These are phyloP conservation scores for Boletus reticuloceps DNA, from an alignment of 768 basidiomycete genomes.

Conservation along the genomic window DNA sequence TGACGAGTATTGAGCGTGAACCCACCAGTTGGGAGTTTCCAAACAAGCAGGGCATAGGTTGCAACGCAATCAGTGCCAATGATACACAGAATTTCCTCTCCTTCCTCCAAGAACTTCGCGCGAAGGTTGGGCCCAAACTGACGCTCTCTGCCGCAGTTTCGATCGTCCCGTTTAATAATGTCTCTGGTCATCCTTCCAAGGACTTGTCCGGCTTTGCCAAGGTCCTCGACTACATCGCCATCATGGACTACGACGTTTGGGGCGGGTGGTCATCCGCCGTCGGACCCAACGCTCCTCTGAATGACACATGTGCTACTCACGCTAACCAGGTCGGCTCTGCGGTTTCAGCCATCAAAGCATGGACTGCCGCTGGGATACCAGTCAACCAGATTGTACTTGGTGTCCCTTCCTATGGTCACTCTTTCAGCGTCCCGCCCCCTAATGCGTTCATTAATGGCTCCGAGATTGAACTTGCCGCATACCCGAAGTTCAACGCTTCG, in stretches of 20 bases:
- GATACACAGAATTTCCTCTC: slow-evolving; percentile 78
- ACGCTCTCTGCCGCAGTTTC: slow-evolving; percentile 70
- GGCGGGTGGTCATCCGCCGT: slow-evolving; percentile 50
- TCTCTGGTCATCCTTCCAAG: slow-evolving; percentile 54
- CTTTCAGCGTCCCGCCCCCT: slow-evolving; percentile 45
- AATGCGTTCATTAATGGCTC: slow-evolving; percentile 42
- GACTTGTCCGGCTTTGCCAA: slow-evolving; percentile 72
- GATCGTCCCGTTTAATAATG: slow-evolving; percentile 60
- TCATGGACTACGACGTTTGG: slow-evolving; percentile 69
- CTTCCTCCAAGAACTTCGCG: slow-evolving; percentile 70
- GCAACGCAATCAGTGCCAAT: slow-evolving; percentile 52
- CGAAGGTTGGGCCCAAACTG: slow-evolving; percentile 46
- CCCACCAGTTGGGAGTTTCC: slow-evolving; percentile 85
- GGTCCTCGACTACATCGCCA: slow-evolving; percentile 61
- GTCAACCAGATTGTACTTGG: slow-evolving; percentile 68
- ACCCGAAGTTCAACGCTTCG: slow-evolving; percentile 47
- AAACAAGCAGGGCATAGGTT: slow-evolving; percentile 57
- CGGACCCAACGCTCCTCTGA: slow-evolving; percentile 80
- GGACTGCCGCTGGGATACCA: slow-evolving; percentile 79
- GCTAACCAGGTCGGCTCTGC: slow-evolving; percentile 70
- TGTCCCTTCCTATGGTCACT: slow-evolving; percentile 79
- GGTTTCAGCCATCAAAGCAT: slow-evolving; percentile 63
- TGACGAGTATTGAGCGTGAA: not conserved
- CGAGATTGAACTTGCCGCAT: slow-evolving; percentile 38
- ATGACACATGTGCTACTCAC: slow-evolving; percentile 66